Evolutionary conservation across 2,329 filamentous ascomycete genomes (phyloP), one percentile per base, ranked within the genome.

Genomic region (Hypoxylon sp.): DNA sequence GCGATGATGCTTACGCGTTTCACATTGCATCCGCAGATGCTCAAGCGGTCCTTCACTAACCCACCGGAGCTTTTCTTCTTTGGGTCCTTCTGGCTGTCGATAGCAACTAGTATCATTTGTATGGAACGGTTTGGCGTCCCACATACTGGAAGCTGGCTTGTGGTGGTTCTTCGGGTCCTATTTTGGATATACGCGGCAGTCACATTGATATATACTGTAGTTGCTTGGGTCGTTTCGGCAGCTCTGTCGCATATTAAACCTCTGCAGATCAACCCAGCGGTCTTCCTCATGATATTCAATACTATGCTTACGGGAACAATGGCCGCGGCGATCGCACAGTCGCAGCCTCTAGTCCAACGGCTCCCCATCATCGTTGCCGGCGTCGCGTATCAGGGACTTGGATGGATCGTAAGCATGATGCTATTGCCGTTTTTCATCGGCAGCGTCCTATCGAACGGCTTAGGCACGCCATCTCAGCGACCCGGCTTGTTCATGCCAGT

Each of bases 401-500:
- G 89, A 14, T 85, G 89, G 74, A 81, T 86, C 17, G 81, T 90
- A 51, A 84, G 85, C 17, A 81, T 86, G 44, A 83, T 89, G 76
- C 87, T 90, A 83, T 89, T 89, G 74, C 82, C 86, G 1, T 85
- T 85, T 64, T 90, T 88, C 74, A 81, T 90, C 57, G 84, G 83
- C n/a, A 81, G 88, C 0, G 80, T 90, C 17, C 86, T 91, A 82
- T 81, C 84, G 58, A 82, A 82, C 19, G 80, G 87, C 1, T 81
- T 90, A 8, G 63, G 62, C 1, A 2, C 11, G 17, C 88, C 88
- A 2, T 83, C 84, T 63, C 85, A 86, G 62, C 80, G 88, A 52
- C 87, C 87, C 0, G 88, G 84, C 3, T 88, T 91, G 84, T 91
- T 90, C 79, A 90, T 91, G 74, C 86, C 86, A 50, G 88, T 90